Evolutionary conservation across 805 yeast species (phyloP), one percentile per base, ranked within the genome.

Genomic region (Sugiyamaella floridensis): DNA sequence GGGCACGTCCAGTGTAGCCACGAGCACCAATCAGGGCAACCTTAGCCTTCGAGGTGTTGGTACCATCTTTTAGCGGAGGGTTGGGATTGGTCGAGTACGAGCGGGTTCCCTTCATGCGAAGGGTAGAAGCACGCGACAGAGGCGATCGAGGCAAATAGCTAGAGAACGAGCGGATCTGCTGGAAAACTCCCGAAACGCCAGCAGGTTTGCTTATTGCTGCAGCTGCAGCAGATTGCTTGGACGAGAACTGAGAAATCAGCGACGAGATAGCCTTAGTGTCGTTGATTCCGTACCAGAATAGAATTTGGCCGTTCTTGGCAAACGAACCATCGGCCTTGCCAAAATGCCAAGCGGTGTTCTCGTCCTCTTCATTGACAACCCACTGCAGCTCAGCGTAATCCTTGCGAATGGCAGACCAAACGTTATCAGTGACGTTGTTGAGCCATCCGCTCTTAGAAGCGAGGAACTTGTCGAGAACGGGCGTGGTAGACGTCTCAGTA

Each of bases 1-100:
- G 78, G 63, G 92, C 92, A 72, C 87, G 96, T 37, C 99, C 99
- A 16, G 97, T 92, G 72, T 79, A 89, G 29, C 99, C 99, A 73
- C 99, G 85, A 43, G 99, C 99, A 61, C 99, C 99, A 66, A 93
- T 92, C 62, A 93, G 78, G 1, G 97, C 99, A 47, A 93, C 89
- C 60, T 81, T 81, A 19, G 95, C 77, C 56, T 76, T 76, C 43
- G 76, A 68, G 41, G 76, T 76, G 73, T 83, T 86, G 40, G 78
- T 67, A 40, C 89, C 92, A 50, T 76, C 75, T 49, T 77, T 75
- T 45, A 80, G 65, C 11, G 96, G 96, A 12, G 90, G 88, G 67
- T 82, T 83, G 49, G 88, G 86, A 67, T 82, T 83, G 45, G 64
- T 56, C 29, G 67, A 54, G 53, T 52, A 57, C 26, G 41, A 15